These are phyloP conservation scores for Porphyrellus cyaneotinctus DNA, from an alignment of 768 basidiomycete genomes.

Conservation along the genomic window DNA sequence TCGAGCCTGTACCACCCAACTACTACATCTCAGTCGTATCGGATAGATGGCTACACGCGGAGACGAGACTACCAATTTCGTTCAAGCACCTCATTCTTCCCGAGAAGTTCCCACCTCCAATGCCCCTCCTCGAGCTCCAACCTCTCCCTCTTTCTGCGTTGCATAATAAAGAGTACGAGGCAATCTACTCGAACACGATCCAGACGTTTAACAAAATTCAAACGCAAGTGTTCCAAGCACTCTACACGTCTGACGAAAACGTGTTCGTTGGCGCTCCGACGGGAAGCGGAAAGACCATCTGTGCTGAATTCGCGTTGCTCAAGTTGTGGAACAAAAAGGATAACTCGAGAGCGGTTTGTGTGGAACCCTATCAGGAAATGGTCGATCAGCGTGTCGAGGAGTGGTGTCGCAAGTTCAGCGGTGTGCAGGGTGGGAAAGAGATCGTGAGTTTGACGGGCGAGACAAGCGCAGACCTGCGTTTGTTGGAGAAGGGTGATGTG, in stretches of 20 bases:
- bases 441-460: slow-evolving; percentile 93
- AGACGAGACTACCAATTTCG: slow-evolving; percentile 90
- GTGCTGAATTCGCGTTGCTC: slow-evolving; percentile 92
- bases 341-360: slow-evolving; percentile 82
- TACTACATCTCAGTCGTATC: slow-evolving; percentile 96
- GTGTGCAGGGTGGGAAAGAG: slow-evolving; percentile 88
- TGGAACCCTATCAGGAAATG: slow-evolving; percentile 98
- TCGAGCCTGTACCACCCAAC: slow-evolving; percentile 95
- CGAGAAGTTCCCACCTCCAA: slow-evolving; percentile 92
- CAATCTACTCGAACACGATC: slow-evolving; percentile 76
- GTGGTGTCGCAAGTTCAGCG: slow-evolving; percentile 82
- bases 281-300: slow-evolving; percentile 95
- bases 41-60: slow-evolving; percentile 93
- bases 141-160: slow-evolving; percentile 84
- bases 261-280: slow-evolving; percentile 96
- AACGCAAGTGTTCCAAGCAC: slow-evolving; percentile 96
- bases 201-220: slow-evolving; percentile 97
- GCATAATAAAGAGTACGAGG: slow-evolving; percentile 90
- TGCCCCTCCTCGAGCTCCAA: slow-evolving; percentile 90
- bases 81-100: slow-evolving; percentile 98
- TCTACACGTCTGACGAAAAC: slow-evolving; percentile 95
- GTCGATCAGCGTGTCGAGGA: slow-evolving; percentile 86
- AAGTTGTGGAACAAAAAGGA: slow-evolving; percentile 92
- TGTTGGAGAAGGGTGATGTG: slow-evolving; percentile 88
- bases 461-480: slow-evolving; percentile 82